Percentiles rank a stretch among this genome's conserved stretches.
Conservation (phyloP, 306 rosid species). For the Prunus campanulata region DNA sequence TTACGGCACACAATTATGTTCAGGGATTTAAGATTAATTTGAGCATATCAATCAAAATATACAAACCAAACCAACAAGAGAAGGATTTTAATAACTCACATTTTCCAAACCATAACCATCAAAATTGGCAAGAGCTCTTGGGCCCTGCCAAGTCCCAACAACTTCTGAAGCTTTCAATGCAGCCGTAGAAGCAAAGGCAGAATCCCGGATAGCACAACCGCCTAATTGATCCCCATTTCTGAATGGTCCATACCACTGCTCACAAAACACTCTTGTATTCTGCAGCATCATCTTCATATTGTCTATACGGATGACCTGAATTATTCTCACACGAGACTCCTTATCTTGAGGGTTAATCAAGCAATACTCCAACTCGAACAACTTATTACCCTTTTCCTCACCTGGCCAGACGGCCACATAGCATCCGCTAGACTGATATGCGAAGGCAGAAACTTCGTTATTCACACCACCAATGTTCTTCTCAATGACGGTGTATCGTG, state of each 20-base stretch:
- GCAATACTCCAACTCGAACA: slow-evolving; percentile 81
- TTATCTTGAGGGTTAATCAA: slow-evolving; percentile 74
- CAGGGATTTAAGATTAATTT: slow-evolving; percentile 5
- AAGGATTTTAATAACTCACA: slow-evolving; percentile 43
- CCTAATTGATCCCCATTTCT: slow-evolving; percentile 96
- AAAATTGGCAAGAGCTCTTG: slow-evolving; percentile 45
- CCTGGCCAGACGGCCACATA: slow-evolving; percentile 72
- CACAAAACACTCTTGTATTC: slow-evolving; percentile 62
- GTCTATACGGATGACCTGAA: slow-evolving; percentile 54
- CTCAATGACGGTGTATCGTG: slow-evolving; percentile 59
- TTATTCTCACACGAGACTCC: slow-evolving; percentile 82
- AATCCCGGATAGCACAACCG: slow-evolving; percentile 85
- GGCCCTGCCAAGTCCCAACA: slow-evolving; percentile 72
- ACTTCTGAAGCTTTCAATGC: slow-evolving; percentile 62
- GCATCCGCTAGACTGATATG: slow-evolving; percentile 75
- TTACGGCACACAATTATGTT: background rate
- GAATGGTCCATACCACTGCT: slow-evolving; percentile 99
- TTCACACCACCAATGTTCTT: slow-evolving; percentile 49
- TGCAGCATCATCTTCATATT: slow-evolving; percentile 42
- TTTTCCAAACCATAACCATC: slow-evolving; percentile 29
- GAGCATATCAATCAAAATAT: background rate
- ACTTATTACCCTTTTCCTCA: slow-evolving; percentile 34
- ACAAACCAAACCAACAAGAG: slow-evolving; percentile 8
- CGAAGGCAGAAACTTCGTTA: slow-evolving; percentile 52
- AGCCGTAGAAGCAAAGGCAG: slow-evolving; percentile 80